A percentile compares a stretch with the other conserved stretches of the same genome.
Evolutionary conservation across 2,329 filamentous ascomycete species (phyloP).

Genomic region (Colletotrichum sp.): DNA sequence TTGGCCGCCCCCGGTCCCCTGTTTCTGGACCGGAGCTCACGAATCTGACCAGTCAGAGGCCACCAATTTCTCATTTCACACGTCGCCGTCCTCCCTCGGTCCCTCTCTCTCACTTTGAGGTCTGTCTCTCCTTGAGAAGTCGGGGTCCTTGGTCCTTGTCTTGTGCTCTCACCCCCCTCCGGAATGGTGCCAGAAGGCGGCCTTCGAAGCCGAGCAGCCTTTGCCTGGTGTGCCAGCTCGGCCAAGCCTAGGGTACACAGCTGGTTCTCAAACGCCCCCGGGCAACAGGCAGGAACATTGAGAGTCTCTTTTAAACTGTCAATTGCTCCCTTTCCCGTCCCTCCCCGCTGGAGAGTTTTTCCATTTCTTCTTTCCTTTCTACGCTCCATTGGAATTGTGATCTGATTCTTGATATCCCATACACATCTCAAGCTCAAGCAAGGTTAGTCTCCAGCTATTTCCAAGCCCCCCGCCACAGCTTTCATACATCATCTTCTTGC

Average conservation of each 20-base stretch:
- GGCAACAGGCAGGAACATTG: neutral
- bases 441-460: neutral
- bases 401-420: neutral
- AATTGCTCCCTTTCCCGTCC: neutral
- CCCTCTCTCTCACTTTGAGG: neutral
- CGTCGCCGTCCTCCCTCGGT: neutral
- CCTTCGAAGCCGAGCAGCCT: neutral
- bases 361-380: neutral
- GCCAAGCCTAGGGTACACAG: neutral
- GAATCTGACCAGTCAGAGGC: conserved; percentile 11
- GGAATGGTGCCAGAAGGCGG: neutral
- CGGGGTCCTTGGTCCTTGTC: neutral
- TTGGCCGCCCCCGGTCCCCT: neutral
- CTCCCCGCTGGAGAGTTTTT: neutral
- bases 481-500: conserved; percentile 5
- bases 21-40: conserved; percentile 1
- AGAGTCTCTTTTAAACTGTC: neutral
- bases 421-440: neutral
- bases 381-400: neutral
- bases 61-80: conserved; percentile 20
- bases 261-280: conserved; percentile 18
- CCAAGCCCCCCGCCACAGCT: neutral
- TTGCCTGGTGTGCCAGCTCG: neutral
- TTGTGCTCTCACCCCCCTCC: neutral
- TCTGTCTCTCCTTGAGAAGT: neutral